Percentiles rank a stretch among this genome's conserved stretches.
phyloP scores from a whole-genome alignment of 306 rosid genomes.

The Acmispon strigosus region DNA sequence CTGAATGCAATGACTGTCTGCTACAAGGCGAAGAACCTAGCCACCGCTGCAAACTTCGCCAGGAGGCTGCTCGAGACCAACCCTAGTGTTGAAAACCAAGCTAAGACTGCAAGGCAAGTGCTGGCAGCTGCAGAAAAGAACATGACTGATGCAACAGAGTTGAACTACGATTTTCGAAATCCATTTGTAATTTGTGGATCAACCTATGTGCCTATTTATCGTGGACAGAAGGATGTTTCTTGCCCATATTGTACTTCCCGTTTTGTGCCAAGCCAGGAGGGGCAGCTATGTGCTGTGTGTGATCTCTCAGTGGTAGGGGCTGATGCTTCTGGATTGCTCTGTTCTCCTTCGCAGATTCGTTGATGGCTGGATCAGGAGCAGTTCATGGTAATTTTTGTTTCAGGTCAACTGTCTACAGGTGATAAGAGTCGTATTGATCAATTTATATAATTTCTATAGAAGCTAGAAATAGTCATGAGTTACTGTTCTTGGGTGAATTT shows the following conservation, averaged over 20 bases:
- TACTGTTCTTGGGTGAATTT: constrained; percentile 22
- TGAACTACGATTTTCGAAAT: constrained; percentile 84
- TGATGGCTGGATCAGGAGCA: constrained; percentile 37
- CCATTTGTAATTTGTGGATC: constrained; percentile 91
- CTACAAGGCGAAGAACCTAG: constrained; percentile 77
- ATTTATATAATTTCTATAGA: constrained; percentile 29
- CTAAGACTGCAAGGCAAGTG: constrained; percentile 83
- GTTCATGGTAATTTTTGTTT: constrained; percentile 22
- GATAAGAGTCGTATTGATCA: constrained; percentile 21
- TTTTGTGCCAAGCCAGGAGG: constrained; percentile 79
- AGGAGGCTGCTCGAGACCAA: constrained; percentile 82
- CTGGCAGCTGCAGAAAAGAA: constrained; percentile 87
- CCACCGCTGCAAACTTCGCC: constrained; percentile 81
- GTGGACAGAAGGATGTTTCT: constrained; percentile 80
- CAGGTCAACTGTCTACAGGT: constrained; percentile 32
- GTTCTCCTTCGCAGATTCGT: constrained; percentile 80
- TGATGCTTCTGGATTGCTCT: constrained; percentile 87
- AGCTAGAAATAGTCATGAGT: constrained; percentile 26
- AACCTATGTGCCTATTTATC: constrained; percentile 79
- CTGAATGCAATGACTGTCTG: constrained; percentile 63
- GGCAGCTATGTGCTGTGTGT: constrained; percentile 72
- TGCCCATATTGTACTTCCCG: constrained; percentile 89
- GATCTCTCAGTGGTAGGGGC: constrained; percentile 82
- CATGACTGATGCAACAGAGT: constrained; percentile 61
- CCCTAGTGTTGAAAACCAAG: constrained; percentile 74